Evolutionary conservation across 305 asterid genomes (phyloP), one percentile per base, ranked within the genome.

Genomic region (Fraxinus ornus): DNA sequence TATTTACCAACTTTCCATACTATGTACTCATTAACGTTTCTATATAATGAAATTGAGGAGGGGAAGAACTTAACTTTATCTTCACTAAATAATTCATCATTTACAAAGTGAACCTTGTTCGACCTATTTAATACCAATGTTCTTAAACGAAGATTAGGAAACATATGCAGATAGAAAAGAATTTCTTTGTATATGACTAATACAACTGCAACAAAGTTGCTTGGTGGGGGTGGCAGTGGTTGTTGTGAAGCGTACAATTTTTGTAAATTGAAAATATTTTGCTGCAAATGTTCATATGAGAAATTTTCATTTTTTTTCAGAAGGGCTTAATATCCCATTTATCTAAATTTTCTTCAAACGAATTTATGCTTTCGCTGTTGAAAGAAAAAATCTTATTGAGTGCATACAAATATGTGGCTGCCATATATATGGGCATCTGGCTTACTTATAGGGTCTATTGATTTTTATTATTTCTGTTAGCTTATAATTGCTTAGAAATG

Each of bases 171-270:
- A 5, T 17, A 74, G 12, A 52, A 78, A 39, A 70, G 8, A 52
- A 52, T 49, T 26, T 77, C 68, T 80, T 80, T 86, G 44, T 6
- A 30, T 70, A 74, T 74, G n/a, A 81, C 68, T 9, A 15, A 8
- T 35, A n/a, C 47, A 6, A 57, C 78, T 78, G 80, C 35, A 32
- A 41, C 33, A 7, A 4, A 12, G 21, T 68, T 19, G 36, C 15
- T 28, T 68, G 26, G 37, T 52, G 3, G 2, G 6, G 21, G 21
- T 28, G 37, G 37, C 2, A 10, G 19, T 28, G 37, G 19, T 28
- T 7, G 35, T 5, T 68, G 8, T 68, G 37, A 68, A 68, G 37
- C 75, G 10, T 0, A 19, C 75, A 13, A 10, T 68, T 26, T 13
- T 26, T 68, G 4, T 28, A 19, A 28, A 3, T 28, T 68, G 37